Evolutionary conservation across 345 rosid species (phyloP).

Genomic region (Brassica cretica): DNA sequence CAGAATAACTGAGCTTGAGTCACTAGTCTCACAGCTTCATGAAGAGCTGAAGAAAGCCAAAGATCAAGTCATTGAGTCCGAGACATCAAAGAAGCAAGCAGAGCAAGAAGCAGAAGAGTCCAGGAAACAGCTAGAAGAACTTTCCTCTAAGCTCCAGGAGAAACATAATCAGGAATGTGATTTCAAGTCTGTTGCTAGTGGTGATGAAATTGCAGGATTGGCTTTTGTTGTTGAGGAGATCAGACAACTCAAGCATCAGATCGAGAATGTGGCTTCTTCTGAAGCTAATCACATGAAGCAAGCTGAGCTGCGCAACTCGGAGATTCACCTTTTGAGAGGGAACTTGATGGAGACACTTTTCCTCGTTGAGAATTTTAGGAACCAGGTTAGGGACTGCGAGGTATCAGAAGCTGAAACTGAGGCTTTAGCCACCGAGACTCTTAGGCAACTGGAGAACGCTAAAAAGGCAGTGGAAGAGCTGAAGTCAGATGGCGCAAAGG

Average conservation of each 20-base stretch:
- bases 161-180: slow-evolving; percentile 57
- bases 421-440: slow-evolving; percentile 73
- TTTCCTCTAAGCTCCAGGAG: slow-evolving; percentile 67
- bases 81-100: slow-evolving; percentile 71
- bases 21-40: slow-evolving; percentile 66
- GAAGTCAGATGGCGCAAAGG: slow-evolving; percentile 58
- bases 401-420: slow-evolving; percentile 75
- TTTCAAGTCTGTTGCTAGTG: slow-evolving; percentile 55
- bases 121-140: slow-evolving; percentile 53
- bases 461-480: slow-evolving; percentile 65
- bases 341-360: slow-evolving; percentile 62
- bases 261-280: slow-evolving; percentile 59
- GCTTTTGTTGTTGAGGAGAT: slow-evolving; percentile 70
- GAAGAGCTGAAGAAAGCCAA: slow-evolving; percentile 85
- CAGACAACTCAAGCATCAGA: slow-evolving; percentile 66
- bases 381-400: slow-evolving; percentile 66
- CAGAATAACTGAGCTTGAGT: slow-evolving; percentile 78
- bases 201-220: slow-evolving; percentile 54
- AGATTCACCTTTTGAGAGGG: slow-evolving; percentile 66
- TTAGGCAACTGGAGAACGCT: slow-evolving; percentile 72
- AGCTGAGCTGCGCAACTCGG: slow-evolving; percentile 54
- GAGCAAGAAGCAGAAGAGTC: slow-evolving; percentile 78
- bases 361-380: slow-evolving; percentile 73
- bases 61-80: slow-evolving; percentile 64
- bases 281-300: slow-evolving; percentile 57